Conservation (phyloP, 441 rosid species). For the Metrosideros polymorpha region DNA sequence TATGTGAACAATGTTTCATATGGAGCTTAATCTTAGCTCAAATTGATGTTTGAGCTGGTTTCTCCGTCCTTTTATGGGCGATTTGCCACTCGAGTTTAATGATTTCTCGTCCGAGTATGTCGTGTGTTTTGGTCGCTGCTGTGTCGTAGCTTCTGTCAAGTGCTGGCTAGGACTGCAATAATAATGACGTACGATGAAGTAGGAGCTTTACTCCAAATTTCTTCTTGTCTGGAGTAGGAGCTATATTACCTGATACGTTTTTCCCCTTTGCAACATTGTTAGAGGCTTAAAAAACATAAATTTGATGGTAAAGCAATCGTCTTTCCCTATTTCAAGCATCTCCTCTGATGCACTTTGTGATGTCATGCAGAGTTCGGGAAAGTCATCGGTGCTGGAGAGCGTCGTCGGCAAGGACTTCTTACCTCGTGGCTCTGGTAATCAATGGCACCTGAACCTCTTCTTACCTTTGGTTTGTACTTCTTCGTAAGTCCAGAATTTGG, state of each 20-base stretch:
- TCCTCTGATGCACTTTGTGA: not conserved
- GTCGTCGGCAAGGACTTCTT: conserved; percentile 93
- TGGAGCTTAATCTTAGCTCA: not conserved
- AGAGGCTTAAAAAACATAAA: not conserved
- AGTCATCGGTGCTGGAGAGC: conserved; percentile 96
- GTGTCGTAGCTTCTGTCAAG: not conserved
- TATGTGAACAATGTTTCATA: not conserved
- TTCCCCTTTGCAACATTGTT: not conserved
- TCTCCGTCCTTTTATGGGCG: not conserved
- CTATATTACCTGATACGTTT: not conserved
- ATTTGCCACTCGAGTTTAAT: not conserved
- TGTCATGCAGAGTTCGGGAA: conserved; percentile 76
- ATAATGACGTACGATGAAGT: not conserved
- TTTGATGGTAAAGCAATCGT: not conserved
- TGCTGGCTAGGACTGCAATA: not conserved
- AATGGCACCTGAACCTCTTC: not conserved
- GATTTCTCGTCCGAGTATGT: not conserved
- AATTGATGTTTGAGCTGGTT: not conserved
- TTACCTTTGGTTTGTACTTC: not conserved
- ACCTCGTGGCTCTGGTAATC: conserved; percentile 96
- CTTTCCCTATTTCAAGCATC: not conserved
- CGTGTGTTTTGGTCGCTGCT: not conserved
- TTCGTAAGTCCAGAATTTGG: not conserved
- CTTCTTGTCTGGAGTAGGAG: not conserved
- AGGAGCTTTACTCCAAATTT: not conserved